Percentiles rank a stretch among this genome's conserved stretches.
phyloP scores from a whole-genome alignment of 192 early-diverging fungal genomes.

The Coemansia sp. region DNA sequence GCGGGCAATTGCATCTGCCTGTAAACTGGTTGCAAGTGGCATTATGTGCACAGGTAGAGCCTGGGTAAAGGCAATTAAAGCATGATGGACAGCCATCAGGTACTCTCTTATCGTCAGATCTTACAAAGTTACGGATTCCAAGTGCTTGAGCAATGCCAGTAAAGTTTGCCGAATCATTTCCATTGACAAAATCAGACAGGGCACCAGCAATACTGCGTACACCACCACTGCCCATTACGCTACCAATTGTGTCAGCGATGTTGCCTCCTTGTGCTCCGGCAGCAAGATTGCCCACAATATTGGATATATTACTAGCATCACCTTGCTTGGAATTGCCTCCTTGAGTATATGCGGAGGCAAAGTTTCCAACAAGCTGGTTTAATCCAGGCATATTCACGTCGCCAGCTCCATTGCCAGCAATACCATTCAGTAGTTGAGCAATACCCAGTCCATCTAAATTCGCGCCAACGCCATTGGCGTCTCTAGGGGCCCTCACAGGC shows the following conservation, averaged over 20 bases:
- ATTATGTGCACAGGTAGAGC: slow-evolving; percentile 73
- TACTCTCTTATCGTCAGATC: slow-evolving; percentile 29
- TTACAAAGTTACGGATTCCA: slow-evolving; percentile 49
- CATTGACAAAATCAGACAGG: slow-evolving; percentile 39
- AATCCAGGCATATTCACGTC: slow-evolving; percentile 5
- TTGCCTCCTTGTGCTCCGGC: slow-evolving; percentile 10
- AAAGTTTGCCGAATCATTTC: slow-evolving; percentile 32
- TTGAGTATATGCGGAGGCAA: neutral
- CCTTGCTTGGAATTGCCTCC: neutral
- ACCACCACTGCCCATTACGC: slow-evolving; percentile 2
- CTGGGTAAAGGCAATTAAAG: slow-evolving; percentile 82
- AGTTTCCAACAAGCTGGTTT: slow-evolving; percentile 4
- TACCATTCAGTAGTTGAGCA: slow-evolving; percentile 5
- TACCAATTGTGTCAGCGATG: slow-evolving; percentile 8
- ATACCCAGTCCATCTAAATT: neutral
- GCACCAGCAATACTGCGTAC: slow-evolving; percentile 23
- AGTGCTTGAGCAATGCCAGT: slow-evolving; percentile 38
- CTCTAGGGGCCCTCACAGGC: neutral
- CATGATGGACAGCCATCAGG: slow-evolving; percentile 72
- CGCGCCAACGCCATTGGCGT: neutral
- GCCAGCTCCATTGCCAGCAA: slow-evolving; percentile 8
- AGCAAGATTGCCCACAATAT: neutral
- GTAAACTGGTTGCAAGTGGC: slow-evolving; percentile 72
- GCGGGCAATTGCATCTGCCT: slow-evolving; percentile 73
- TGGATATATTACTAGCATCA: too few species aligned